Evolutionary conservation across 441 rosid species (phyloP).

Genomic region (Populus hybrid): DNA sequence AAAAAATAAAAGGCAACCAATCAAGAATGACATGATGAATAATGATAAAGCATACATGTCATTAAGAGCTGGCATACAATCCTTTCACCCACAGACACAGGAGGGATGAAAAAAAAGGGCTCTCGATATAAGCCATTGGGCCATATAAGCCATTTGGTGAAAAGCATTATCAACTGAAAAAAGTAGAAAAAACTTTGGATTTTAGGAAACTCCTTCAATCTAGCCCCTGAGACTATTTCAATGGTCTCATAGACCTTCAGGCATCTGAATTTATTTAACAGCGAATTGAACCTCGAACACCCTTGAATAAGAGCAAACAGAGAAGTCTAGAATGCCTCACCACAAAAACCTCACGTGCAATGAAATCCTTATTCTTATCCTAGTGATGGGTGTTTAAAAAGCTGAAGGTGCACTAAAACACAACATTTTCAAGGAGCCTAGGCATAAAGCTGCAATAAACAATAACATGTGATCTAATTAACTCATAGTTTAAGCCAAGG

Average conservation of each 20-base stretch:
- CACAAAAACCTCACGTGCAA: not conserved
- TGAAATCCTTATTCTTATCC: not conserved
- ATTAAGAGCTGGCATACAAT: not conserved
- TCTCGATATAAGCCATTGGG: not conserved
- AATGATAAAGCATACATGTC: not conserved
- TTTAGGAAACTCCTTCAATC: not conserved
- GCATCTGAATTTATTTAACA: not conserved
- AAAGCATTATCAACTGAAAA: not conserved
- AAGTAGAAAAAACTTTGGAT: not conserved
- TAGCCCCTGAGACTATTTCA: not conserved
- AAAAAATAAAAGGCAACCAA: not conserved
- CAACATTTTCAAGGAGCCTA: not conserved
- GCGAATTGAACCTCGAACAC: not conserved
- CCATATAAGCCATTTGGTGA: too few species aligned
- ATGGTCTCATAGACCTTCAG: not conserved
- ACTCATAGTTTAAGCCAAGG: not conserved
- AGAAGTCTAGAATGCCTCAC: not conserved
- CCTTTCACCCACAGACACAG: not conserved
- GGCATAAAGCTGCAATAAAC: not conserved
- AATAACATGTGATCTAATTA: not conserved
- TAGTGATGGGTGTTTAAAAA: too few species aligned
- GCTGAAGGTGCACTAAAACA: not conserved
- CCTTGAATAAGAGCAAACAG: not conserved
- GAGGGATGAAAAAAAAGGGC: not conserved
- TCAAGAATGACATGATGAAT: not conserved